A percentile compares a stretch with the other conserved stretches of the same genome.
phyloP scores from a whole-genome alignment of 805 yeast species.

The Yarrowia sp. region DNA sequence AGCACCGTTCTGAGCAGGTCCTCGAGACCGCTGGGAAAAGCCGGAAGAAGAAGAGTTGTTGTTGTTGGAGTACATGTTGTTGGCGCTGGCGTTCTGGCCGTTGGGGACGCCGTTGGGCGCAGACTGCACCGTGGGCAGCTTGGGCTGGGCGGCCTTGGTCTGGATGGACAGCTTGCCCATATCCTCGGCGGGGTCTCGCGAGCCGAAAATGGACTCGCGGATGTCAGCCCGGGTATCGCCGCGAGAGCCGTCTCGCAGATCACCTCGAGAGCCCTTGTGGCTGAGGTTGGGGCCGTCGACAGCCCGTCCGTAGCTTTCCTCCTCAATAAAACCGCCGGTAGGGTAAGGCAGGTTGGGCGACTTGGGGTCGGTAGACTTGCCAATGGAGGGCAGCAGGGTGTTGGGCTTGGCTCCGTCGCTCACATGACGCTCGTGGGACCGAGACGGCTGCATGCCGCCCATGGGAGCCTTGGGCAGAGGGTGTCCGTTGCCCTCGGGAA shows the following conservation, averaged over 20 bases:
- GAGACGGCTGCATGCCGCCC: neutral
- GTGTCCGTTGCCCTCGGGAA: neutral
- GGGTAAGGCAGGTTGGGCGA: conserved; percentile 30
- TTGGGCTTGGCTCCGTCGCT: conserved; percentile 39
- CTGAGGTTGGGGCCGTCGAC: conserved; percentile 6
- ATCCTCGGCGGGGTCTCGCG: conserved; percentile 28
- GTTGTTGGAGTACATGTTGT: neutral
- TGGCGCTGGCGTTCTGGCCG: conserved; percentile 1
- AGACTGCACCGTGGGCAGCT: neutral
- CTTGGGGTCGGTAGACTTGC: conserved; percentile 32
- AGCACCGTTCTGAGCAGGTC: neutral
- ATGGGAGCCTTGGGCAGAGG: conserved; percentile 13
- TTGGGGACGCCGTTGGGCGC: neutral
- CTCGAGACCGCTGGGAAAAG: conserved; percentile 7
- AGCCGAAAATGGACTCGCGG: conserved; percentile 33
- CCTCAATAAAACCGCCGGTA: conserved; percentile 3
- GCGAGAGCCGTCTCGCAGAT: conserved; percentile 29
- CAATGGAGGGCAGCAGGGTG: conserved; percentile 32
- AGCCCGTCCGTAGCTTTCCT: conserved; percentile 8
- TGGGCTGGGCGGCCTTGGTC: neutral
- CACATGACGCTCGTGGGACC: conserved; percentile 35
- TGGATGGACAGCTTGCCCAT: conserved; percentile 25
- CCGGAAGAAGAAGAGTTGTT: conserved; percentile 14
- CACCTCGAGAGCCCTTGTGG: conserved; percentile 29
- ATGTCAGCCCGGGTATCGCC: conserved; percentile 29